Conservation (phyloP, 805 yeast genomes). For the Wickerhamomyces strasburgensis region DNA sequence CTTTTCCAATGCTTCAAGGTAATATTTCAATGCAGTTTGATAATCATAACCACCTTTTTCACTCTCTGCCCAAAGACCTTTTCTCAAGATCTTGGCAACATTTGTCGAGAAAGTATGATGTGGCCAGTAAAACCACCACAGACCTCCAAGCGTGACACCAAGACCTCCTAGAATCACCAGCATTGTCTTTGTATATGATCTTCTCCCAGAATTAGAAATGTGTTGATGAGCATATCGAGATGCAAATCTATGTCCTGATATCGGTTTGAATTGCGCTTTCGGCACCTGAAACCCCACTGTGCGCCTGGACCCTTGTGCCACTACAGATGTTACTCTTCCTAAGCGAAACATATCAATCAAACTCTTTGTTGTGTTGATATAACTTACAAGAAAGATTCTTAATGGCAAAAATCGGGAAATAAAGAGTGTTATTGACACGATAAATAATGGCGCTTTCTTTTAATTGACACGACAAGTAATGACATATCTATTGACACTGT, state of each 20-base stretch:
- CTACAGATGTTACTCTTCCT: neutral
- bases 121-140: constrained; percentile 53
- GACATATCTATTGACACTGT: no score
- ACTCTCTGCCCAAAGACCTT: constrained; percentile 81
- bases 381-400: no score
- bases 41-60: constrained; percentile 54
- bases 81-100: constrained; percentile 68
- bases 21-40: constrained; percentile 61
- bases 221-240: constrained; percentile 11
- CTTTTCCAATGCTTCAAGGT: constrained; percentile 67
- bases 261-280: neutral
- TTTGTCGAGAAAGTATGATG: constrained; percentile 60
- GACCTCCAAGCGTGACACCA: constrained; percentile 22
- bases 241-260: constrained; percentile 4
- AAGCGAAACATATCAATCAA: neutral
- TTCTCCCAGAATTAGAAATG: constrained; percentile 3
- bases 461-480: no score
- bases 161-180: constrained; percentile 21
- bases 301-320: neutral
- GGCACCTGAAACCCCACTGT: neutral
- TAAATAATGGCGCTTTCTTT: no score
- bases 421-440: no score
- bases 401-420: no score
- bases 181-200: constrained; percentile 17
- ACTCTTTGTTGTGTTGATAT: constrained; percentile 1